Conservation (phyloP, 1,139 yeast species). For the Blastobotrys petasosporus region DNA sequence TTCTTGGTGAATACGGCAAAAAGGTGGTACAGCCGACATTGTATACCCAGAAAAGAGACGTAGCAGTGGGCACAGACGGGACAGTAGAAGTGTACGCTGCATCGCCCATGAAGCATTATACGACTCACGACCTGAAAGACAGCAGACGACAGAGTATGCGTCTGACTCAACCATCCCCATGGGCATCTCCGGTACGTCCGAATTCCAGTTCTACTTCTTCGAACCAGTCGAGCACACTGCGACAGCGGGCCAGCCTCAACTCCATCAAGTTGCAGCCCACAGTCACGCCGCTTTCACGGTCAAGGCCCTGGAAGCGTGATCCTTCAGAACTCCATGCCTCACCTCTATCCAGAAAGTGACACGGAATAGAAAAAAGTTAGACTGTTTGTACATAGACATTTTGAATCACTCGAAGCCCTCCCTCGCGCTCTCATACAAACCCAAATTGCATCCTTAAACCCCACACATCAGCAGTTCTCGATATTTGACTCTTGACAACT, state of each 20-base stretch:
- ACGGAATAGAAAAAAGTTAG: too few species aligned
- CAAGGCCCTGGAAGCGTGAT: conserved; percentile 4
- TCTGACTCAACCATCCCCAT: conserved; percentile 1
- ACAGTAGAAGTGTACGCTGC: conserved; percentile 38
- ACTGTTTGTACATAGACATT: too few species aligned
- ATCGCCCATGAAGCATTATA: conserved; percentile 22
- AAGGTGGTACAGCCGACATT: conserved; percentile 62
- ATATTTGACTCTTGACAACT: too few species aligned
- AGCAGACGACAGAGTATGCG: neutral
- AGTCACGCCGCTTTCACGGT: neutral
- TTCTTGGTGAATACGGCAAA: conserved; percentile 55
- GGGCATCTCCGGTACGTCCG: conserved; percentile 7
- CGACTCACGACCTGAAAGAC: conserved; percentile 8
- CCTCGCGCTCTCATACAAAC: too few species aligned
- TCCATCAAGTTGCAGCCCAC: conserved; percentile 4
- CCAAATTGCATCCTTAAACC: too few species aligned
- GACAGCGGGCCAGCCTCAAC: conserved; percentile 9
- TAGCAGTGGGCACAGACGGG: conserved; percentile 53
- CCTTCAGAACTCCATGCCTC: conserved; percentile 3
- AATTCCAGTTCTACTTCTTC: neutral
- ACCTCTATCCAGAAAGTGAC: conserved; percentile 1
- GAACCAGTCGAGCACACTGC: neutral
- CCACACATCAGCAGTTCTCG: too few species aligned
- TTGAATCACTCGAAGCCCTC: too few species aligned
- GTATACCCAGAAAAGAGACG: conserved; percentile 53